Base-by-base conservation (phyloP, 2,329 filamentous ascomycete species). In the Xylariaceae sp. region DNA sequence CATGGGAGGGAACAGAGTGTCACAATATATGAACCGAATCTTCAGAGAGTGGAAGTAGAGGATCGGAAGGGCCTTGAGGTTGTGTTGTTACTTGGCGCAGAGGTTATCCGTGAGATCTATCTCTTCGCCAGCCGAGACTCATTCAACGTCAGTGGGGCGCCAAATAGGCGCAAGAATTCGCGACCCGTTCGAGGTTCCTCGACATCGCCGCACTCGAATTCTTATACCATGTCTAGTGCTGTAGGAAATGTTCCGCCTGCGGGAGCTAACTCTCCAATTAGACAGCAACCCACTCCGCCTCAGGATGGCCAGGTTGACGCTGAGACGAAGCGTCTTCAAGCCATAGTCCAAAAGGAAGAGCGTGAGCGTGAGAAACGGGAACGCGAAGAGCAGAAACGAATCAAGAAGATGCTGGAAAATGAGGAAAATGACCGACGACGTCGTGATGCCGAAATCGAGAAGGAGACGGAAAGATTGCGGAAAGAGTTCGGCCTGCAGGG, bases 21-120 rank as follows among this genome's bases (percentile, higher is more conserved):
- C 56, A 96, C 93, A 1, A 82, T 99, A 42, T 97, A 98, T 77
- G 90, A 99, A 73, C 90, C 93, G 4, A 98, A 98, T 70, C 80
- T 98, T 69, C 88, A 89, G 59, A 83, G 95, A 6, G 89, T 98
- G 10, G 93, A 98, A 43, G 86, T 98, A 59, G 92, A 99, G 72
- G 95, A 99, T 73, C 86, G 89, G 54, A 98, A 97, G 73, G 95
- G 95, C 0, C 78, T 98, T 3, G 95, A 99, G 71, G 84, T 98
- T 1, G 87, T 93, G 1, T 74, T 98, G 18, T 70, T 89, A 19
- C 73, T 89, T 19, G 79, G 83, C 23, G 83, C 85, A 1, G 82
- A 86, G 63, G 82, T 86, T 29, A 86, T 89, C 56, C 81, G 84
- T 43, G 87, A 89, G 63, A 76, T 89, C 41, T 89, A 84, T 65